Evolutionary conservation across 441 rosid species (phyloP), one percentile per base, ranked within the genome.

Genomic region (Pelargonium myrrhifolium): DNA sequence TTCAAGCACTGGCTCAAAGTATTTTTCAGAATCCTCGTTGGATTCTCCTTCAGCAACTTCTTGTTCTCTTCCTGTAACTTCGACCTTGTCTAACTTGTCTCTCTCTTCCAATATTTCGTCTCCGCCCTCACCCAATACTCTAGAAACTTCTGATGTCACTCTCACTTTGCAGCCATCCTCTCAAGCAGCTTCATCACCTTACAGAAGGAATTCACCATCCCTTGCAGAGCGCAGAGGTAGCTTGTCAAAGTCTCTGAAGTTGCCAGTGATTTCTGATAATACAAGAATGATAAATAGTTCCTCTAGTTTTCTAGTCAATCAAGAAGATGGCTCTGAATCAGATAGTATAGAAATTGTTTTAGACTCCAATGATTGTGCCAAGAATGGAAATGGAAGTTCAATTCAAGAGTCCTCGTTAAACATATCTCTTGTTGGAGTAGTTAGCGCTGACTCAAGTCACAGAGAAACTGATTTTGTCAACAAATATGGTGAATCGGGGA

Each of bases 141-240:
- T 76, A 31, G 80, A 77, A 69, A 56, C 47, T 80, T 67, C 66
- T 73, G 80, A 65, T 68, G 76, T 75, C 72, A 66, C 72, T 75
- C 66, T 59, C 26, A 73, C 72, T 62, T 82, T 79, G 8, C 84
- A 73, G 78, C 68, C 71, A 53, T 65, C 62, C 63, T 68, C 74
- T 69, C 77, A 65, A 62, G 45, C 67, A 42, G 73, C 72, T 12
- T 60, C 74, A 43, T 83, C 84, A n/a, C 77, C 84, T 3, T 65
- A 69, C 43, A 87, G 79, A 76, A 86, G 67, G 68, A 74, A 67
- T 69, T 74, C 85, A 2, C 88, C 80, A 66, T 93, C 96, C 67
- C 96, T 90, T 51, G 96, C 95, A 2, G 96, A 89, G 73, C 88
- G 95, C 35, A 80, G 98, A 76, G 96, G 98, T 64, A 81, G 84